Evolutionary conservation across 1,139 yeast genomes (phyloP).

Genomic region (Yamadazyma triangularis): DNA sequence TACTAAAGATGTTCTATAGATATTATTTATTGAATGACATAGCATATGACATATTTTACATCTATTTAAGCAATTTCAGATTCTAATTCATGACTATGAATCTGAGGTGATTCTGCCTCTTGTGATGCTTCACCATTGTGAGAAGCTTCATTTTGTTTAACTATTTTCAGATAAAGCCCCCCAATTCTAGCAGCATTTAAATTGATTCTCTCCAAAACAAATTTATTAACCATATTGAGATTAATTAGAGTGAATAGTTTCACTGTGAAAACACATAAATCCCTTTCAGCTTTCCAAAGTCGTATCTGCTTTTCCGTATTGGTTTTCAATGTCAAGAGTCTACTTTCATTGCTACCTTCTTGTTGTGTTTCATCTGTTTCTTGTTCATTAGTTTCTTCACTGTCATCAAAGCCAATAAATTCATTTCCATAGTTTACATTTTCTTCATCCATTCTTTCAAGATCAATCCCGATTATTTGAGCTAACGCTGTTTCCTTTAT

Average conservation of each 20-base stretch:
- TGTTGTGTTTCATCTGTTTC: constrained; percentile 16
- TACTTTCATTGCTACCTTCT: constrained; percentile 3
- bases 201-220: constrained; percentile 33
- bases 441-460: constrained; percentile 56
- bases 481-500: constrained; percentile 32
- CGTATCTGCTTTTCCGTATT: constrained; percentile 10
- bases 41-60: too few relatives aligned
- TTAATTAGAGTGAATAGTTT: constrained; percentile 46
- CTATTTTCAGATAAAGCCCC: constrained; percentile 22
- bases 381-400: constrained; percentile 15
- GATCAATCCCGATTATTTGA: constrained; percentile 21
- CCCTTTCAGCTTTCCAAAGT: constrained; percentile 37
- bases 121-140: too few relatives aligned
- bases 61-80: too few relatives aligned
- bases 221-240: constrained; percentile 30
- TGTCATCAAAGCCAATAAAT: constrained; percentile 12
- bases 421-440: constrained; percentile 36
- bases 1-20: too few relatives aligned
- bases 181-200: constrained; percentile 51
- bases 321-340: constrained; percentile 7
- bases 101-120: too few relatives aligned
- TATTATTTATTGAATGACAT: too few relatives aligned
- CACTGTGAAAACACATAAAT: constrained; percentile 46
- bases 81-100: too few relatives aligned
- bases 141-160: constrained; percentile 14